These are phyloP conservation scores for Colletotrichum sp. DNA, from an alignment of 2,329 filamentous ascomycete species.

Conservation along the genomic window DNA sequence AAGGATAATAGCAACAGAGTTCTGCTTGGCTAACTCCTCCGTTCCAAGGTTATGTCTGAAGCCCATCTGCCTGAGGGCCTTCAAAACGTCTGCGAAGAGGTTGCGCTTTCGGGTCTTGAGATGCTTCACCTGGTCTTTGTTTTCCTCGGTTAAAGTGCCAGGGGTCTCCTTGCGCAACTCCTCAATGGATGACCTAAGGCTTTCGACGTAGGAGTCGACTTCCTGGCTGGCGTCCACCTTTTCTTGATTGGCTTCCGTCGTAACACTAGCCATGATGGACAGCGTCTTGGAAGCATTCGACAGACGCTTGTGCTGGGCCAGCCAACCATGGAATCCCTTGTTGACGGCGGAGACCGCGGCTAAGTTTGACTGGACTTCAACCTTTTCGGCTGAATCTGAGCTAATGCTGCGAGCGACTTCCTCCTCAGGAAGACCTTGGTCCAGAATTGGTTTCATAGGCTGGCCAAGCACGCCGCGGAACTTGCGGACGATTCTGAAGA, in stretches of 20 bases:
- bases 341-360: constrained; percentile 37
- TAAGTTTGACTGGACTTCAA: not conserved
- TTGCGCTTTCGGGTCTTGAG: constrained; percentile 90
- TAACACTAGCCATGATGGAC: constrained; percentile 74
- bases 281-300: constrained; percentile 73
- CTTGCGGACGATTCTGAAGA: constrained; percentile 90
- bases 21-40: constrained; percentile 75
- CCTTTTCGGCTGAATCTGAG: constrained; percentile 25
- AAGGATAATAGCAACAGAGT: constrained; percentile 73
- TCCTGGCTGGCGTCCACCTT: constrained; percentile 15
- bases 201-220: constrained; percentile 71
- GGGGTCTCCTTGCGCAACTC: constrained; percentile 87
- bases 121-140: constrained; percentile 83
- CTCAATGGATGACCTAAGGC: constrained; percentile 70
- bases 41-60: constrained; percentile 82
- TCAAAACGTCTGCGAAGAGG: constrained; percentile 87
- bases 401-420: constrained; percentile 9
- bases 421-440: constrained; percentile 63
- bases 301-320: constrained; percentile 66
- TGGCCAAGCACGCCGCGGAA: constrained; percentile 82
- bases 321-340: constrained; percentile 39
- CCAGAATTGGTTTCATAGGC: constrained; percentile 71
- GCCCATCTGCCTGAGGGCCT: constrained; percentile 85
- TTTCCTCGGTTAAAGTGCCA: constrained; percentile 80
- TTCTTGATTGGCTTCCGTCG: constrained; percentile 26